A percentile compares a stretch with the other conserved stretches of the same genome.
phyloP scores from a whole-genome alignment of 306 rosid species.

The Prunus fruticosa region DNA sequence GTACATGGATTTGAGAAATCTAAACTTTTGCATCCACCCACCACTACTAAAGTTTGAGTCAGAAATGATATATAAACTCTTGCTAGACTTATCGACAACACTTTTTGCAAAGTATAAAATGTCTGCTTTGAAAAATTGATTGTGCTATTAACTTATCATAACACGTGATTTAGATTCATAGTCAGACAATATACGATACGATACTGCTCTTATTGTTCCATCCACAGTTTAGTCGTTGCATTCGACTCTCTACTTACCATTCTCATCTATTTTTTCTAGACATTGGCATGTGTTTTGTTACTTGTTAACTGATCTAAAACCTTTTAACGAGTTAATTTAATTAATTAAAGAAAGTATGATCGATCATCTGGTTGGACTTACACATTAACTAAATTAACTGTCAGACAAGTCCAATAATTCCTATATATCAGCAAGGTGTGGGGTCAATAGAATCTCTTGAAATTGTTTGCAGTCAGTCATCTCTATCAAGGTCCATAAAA shows the following conservation, averaged over 20 bases:
- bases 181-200: no score
- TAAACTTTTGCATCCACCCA: no score
- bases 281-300: background rate
- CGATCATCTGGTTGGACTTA: background rate
- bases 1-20: no score
- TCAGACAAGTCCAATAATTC: background rate
- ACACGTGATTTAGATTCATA: no score
- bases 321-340: background rate
- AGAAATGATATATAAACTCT: background rate
- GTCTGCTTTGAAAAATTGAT: no score
- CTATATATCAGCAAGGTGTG: constrained; percentile 20
- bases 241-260: background rate
- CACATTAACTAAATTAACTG: constrained; percentile 17
- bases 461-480: background rate
- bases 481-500: background rate
- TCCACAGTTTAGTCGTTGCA: no score
- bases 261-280: background rate
- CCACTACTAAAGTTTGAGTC: background rate
- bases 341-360: background rate
- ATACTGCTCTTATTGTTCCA: no score
- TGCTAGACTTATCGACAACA: no score
- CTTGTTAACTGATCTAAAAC: background rate
- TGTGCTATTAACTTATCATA: no score
- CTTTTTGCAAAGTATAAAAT: no score
- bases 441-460: constrained; percentile 13